A percentile compares a stretch with the other conserved stretches of the same genome.
Evolutionary conservation across 2,329 filamentous ascomycete species (phyloP).

Genomic region (Phaeophleospora eucalypticola): DNA sequence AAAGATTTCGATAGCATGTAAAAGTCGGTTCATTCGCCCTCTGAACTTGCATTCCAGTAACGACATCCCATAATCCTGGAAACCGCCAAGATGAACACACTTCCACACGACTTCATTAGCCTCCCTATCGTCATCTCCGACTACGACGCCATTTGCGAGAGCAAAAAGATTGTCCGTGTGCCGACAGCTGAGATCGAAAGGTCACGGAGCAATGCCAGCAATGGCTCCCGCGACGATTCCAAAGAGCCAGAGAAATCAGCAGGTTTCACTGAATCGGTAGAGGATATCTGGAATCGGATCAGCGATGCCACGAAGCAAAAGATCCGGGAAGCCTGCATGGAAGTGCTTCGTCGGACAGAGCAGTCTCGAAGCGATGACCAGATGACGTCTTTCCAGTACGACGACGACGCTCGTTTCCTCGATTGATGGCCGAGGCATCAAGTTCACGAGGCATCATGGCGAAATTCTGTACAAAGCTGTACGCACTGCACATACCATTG

Average conservation of each 20-base stretch:
- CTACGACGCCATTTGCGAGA: conserved; percentile 16
- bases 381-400: conserved; percentile 18
- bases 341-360: conserved; percentile 28
- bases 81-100: conserved; percentile 11
- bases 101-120: conserved; percentile 20
- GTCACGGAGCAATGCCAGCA: not conserved
- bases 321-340: conserved; percentile 26
- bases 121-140: conserved; percentile 26
- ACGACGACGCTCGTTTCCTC: conserved; percentile 30
- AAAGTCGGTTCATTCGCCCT: too few relatives aligned
- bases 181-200: conserved; percentile 5
- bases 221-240: not conserved
- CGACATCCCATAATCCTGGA: too few relatives aligned
- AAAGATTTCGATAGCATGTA: too few relatives aligned
- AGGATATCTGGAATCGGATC: conserved; percentile 13
- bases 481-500: conserved; percentile 1
- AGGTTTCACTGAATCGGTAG: conserved; percentile 20
- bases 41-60: too few relatives aligned
- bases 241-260: conserved; percentile 7
- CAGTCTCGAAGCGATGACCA: conserved; percentile 11
- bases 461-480: not conserved
- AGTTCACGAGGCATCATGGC: not conserved
- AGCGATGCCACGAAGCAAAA: conserved; percentile 24
- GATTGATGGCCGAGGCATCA: too few relatives aligned
- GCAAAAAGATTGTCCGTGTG: conserved; percentile 1